These are phyloP conservation scores for Mycena belliarum DNA, from an alignment of 768 basidiomycete species.

Conservation along the genomic window DNA sequence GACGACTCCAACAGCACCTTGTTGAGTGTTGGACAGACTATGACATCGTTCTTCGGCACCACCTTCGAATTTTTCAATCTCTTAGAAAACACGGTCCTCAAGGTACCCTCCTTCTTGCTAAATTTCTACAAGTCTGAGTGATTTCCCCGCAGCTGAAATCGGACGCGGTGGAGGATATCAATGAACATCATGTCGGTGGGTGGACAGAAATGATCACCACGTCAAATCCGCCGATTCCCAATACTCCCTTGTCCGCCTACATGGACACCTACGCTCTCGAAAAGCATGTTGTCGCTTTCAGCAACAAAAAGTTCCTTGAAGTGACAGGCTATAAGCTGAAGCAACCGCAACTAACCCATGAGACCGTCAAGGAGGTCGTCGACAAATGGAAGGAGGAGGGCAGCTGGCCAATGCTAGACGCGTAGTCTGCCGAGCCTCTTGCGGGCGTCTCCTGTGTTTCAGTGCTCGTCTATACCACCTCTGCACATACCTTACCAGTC, in stretches of 20 bases:
- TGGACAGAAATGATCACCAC: constrained; percentile 82
- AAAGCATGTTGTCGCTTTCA: constrained; percentile 69
- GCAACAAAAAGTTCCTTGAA: constrained; percentile 71
- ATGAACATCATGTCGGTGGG: constrained; percentile 77
- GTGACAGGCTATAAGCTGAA: constrained; percentile 70
- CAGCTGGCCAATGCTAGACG: constrained; percentile 47
- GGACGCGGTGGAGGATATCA: constrained; percentile 79
- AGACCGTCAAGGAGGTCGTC: constrained; percentile 66
- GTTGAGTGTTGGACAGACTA: constrained; percentile 61
- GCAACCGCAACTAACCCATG: constrained; percentile 61
- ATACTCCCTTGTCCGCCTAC: constrained; percentile 75
- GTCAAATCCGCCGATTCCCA: constrained; percentile 69
- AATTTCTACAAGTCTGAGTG: background rate
- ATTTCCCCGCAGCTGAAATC: constrained; percentile 55
- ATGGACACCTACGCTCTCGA: constrained; percentile 74
- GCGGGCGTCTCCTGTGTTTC: too few species aligned
- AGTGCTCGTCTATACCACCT: constrained; percentile 20
- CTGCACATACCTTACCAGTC: constrained; percentile 18
- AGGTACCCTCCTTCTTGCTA: constrained; percentile 41
- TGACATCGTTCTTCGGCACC: constrained; percentile 75
- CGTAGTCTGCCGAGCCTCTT: too few species aligned
- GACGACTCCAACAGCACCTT: constrained; percentile 77
- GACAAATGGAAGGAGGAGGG: constrained; percentile 82
- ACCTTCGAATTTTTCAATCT: constrained; percentile 80
- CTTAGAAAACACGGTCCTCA: constrained; percentile 65